Evolutionary conservation across 495 filamentous ascomycete species (phyloP).

Genomic region (Podospora pseudoanserina): DNA sequence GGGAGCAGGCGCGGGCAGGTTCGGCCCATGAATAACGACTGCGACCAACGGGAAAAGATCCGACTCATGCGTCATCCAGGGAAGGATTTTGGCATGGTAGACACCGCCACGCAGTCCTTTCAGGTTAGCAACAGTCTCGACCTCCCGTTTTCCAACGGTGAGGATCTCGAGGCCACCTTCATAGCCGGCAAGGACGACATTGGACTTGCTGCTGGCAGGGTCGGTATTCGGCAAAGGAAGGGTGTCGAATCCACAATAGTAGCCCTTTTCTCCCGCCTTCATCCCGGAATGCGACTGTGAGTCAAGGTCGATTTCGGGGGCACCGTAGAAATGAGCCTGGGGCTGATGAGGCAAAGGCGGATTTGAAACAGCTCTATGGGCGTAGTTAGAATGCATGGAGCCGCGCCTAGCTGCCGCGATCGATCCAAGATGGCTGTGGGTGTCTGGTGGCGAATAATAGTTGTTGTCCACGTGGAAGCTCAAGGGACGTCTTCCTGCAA

Average conservation of each 20-base stretch:
- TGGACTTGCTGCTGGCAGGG: slow-evolving; percentile 52
- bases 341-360: slow-evolving; percentile 78
- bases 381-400: slow-evolving; percentile 58
- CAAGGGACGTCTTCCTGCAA: slow-evolving; percentile 41
- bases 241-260: slow-evolving; percentile 76
- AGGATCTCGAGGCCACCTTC: slow-evolving; percentile 71
- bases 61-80: slow-evolving; percentile 40
- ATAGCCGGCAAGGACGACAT: slow-evolving; percentile 70
- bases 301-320: slow-evolving; percentile 65
- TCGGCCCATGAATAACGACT: slow-evolving; percentile 71
- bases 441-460: slow-evolving; percentile 39
- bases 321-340: slow-evolving; percentile 67
- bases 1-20: slow-evolving; percentile 36
- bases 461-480: slow-evolving; percentile 51
- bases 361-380: slow-evolving; percentile 44
- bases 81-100: slow-evolving; percentile 72
- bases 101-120: slow-evolving; percentile 77
- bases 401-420: slow-evolving; percentile 48
- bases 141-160: slow-evolving; percentile 61
- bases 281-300: slow-evolving; percentile 50
- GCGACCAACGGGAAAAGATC: slow-evolving; percentile 62
- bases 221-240: slow-evolving; percentile 51
- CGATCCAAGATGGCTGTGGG: slow-evolving; percentile 40
- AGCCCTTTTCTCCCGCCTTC: slow-evolving; percentile 60
- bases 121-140: slow-evolving; percentile 62